Evolutionary conservation across 331 rosid species (phyloP), one percentile per base, ranked within the genome.

Genomic region (Stylosanthes scabra): DNA sequence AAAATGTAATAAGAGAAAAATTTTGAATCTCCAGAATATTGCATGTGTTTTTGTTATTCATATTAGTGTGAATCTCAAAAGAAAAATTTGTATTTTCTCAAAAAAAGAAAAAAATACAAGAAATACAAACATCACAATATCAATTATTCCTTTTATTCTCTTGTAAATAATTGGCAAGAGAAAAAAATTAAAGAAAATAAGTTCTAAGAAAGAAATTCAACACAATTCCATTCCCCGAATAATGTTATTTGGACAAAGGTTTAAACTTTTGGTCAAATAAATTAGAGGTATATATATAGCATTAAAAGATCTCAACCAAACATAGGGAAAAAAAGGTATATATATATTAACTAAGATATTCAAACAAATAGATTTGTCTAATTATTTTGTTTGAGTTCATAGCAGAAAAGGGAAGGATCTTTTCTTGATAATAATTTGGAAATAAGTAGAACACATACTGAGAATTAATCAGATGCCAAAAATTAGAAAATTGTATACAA

Each of bases 391-490:
- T 60, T 83, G 16, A 71, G 50, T 25, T 12, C 45, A 50, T n/a
- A 60, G 13, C 11, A 59, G 62, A 63, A 70, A 74, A 58, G 51
- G 67, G 31, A n/a, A 8, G 3, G 3, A 3, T 31, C 5, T 31
- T 31, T 52, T 65, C 29, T n/a, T 9, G 8, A 20, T 20, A 20
- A 20, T 70, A 78, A 78, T 71, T 76, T 78, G 77, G 86, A 74
- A 79, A 63, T 29, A 39, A 51, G 60, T 40, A 59, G 44, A 72
- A 60, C 31, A 29, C 14, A 42, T 55, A 25, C 5, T 55, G 63
- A 63, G 25, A 20, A 31, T 67, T 70, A 60, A 63, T 65, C 44
- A 62, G 65, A 66, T 20, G 4, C 41, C 54, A 14, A 46, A 27
- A 66, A 49, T 12, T 20, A 37, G 9, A 9, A 45, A 72, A 59